Evolutionary conservation across 148 eudicot genomes (phyloP), one percentile per base, ranked within the genome.

Genomic region (Beta vulgaris): DNA sequence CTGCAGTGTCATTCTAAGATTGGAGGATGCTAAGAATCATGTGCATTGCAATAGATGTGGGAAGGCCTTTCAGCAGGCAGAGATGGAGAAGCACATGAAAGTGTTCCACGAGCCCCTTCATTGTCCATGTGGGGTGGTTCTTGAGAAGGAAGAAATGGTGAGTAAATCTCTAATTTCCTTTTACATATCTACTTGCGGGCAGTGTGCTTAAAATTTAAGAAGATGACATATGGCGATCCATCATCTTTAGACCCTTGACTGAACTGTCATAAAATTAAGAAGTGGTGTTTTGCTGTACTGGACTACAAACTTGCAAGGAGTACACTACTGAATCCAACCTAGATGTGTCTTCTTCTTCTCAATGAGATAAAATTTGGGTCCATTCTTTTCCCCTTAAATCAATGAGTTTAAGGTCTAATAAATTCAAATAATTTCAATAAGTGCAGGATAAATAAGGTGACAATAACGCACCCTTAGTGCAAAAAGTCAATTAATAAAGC

Each of bases 71-170:
- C 98, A 89, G 59, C 78, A 76, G 37, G 90, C 82, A 25, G 97
- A 93, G 85, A 88, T 93, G 76, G 94, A 87, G 80, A 93, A 93
- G 81, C 98, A 93, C 79, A 86, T 87, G 84, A 89, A 87, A 77
- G 91, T 93, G 53, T 93, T 93, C 69, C 98, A 93, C 63, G 98
- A 87, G 81, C 97, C 98, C 71, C 80, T 87, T 67, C 77, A 83
- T 36, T 93, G 98, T 73, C 78, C 90, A 26, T 93, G 98, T 82
- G 98, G 98, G 31, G 79, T 89, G 37, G 80, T 89, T 77, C 94
- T 93, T 64, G 94, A 91, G 85, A 91, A 93, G 79, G 92, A 91
- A 78, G 85, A 85, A 69, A 93, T 93, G 97, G 97, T 93, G 73
- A 87, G 89, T 31, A 54, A 18, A 31, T 5, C 4, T 74, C n/a